Base-by-base conservation (phyloP, 306 rosid species). In the Rosa lucieae region DNA sequence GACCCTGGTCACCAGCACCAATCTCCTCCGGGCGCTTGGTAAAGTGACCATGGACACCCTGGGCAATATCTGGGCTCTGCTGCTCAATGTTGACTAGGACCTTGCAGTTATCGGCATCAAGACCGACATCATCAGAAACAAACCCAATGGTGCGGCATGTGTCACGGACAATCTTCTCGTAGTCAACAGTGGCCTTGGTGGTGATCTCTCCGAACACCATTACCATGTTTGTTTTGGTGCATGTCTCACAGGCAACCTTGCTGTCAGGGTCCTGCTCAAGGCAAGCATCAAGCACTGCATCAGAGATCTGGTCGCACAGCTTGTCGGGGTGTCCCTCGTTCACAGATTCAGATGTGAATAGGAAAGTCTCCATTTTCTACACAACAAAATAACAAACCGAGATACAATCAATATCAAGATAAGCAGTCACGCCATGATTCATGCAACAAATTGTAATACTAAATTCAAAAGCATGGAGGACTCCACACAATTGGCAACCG, bases 241-340 rank as follows among this genome's bases (percentile, higher is more conserved):
- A 93, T 69, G 99, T 93, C 89, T 96, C 99, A 73, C 99, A 96
- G 35, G 99, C 99, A 81, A 96, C 99, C 94, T 96, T 96, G 86
- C 99, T 96, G 87, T 96, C 99, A 29, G 99, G 94, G 83, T 96
- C 99, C 84, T 96, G 93, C 56, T 83, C 89, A 67, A 96, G 99
- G 90, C 99, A 96, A 20, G 99, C 99, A 55, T 96, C 99, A 0
- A 96, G 99, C 80, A 96, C 99, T 0, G 99, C 99, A 82, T 96
- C 99, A 8, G 99, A 96, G 90, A 96, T 87, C 97, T 96, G 99
- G 82, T 96, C 99, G 67, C 99, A 96, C 78, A 96, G 91, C 94
- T 96, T 96, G 96, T 96, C 99, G 1, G 99, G 99, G 88, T 96
- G 99, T 78, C 99, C 99, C 93, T 96, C 99, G 47, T 96, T 96